A percentile compares a stretch with the other conserved stretches of the same genome.
phyloP scores from a whole-genome alignment of 345 rosid genomes.

The Aurinia saxatilis region DNA sequence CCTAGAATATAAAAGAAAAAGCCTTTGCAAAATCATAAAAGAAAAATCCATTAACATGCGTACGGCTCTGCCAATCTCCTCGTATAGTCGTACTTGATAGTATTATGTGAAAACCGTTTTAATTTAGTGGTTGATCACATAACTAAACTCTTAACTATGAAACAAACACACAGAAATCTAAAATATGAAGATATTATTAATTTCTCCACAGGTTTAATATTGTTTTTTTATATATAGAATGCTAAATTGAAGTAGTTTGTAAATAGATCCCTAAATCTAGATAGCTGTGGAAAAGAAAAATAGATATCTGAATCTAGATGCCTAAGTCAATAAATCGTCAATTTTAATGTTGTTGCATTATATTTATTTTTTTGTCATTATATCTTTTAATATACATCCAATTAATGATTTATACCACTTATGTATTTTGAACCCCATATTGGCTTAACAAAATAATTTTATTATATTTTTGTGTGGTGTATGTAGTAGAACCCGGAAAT shows the following conservation, averaged over 20 bases:
- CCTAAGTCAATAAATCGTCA: slow-evolving; percentile 14
- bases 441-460: not conserved
- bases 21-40: too few relatives aligned
- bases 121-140: not conserved
- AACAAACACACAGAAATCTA: too few relatives aligned
- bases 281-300: not conserved
- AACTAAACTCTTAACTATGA: not conserved
- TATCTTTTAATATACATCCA: not conserved
- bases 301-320: too few relatives aligned
- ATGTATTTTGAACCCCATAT: not conserved
- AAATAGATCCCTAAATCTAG: not conserved
- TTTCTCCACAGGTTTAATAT: not conserved
- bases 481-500: slow-evolving; percentile 19
- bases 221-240: too few relatives aligned
- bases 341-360: not conserved
- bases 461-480: not conserved
- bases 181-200: not conserved
- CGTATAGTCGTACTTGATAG: too few relatives aligned
- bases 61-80: too few relatives aligned
- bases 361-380: not conserved
- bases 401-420: not conserved
- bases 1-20: too few relatives aligned
- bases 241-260: too few relatives aligned
- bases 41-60: too few relatives aligned
- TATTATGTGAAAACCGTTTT: not conserved